These are phyloP conservation scores for Ustilago hordei DNA, from an alignment of 1,284 basidiomycete species.

Conservation along the genomic window DNA sequence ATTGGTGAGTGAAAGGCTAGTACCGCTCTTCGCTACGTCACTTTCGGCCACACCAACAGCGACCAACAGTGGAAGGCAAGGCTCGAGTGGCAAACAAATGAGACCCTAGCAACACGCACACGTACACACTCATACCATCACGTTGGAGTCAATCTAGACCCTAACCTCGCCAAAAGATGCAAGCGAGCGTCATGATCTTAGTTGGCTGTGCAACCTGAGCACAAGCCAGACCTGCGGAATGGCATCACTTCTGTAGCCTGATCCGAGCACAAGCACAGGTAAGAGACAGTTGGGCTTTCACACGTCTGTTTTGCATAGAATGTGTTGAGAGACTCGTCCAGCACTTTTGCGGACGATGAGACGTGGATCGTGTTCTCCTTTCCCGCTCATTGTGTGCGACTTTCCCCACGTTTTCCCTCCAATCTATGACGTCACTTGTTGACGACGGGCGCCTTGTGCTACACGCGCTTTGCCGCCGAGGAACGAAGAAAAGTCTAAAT, in stretches of 20 bases:
- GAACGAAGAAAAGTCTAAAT: not conserved
- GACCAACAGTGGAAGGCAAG: not conserved
- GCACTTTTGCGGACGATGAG: not conserved
- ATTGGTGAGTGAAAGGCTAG: not conserved
- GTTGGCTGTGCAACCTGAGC: not conserved
- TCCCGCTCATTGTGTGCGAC: not conserved
- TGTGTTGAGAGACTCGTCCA: not conserved
- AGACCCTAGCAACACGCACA: conserved; percentile 2
- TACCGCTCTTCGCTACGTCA: not conserved
- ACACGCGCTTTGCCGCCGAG: not conserved
- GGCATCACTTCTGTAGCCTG: conserved; percentile 2
- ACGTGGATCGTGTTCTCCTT: conserved; percentile 1
- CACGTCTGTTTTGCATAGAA: not conserved
- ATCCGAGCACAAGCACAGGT: not conserved
- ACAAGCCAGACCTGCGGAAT: conserved; percentile 1
- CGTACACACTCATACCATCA: not conserved
- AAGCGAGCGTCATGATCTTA: not conserved
- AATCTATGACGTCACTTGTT: conserved; percentile 13
- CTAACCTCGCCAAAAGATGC: conserved; percentile 1
- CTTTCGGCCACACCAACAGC: not conserved
- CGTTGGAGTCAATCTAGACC: conserved; percentile 1
- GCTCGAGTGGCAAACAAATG: not conserved
- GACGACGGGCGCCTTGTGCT: not conserved
- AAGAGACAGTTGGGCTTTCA: not conserved
- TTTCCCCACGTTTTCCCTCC: conserved; percentile 23